Evolutionary conservation across 2,329 filamentous ascomycete genomes (phyloP), one percentile per base, ranked within the genome.

Genomic region (Aspergillus carbonarius): DNA sequence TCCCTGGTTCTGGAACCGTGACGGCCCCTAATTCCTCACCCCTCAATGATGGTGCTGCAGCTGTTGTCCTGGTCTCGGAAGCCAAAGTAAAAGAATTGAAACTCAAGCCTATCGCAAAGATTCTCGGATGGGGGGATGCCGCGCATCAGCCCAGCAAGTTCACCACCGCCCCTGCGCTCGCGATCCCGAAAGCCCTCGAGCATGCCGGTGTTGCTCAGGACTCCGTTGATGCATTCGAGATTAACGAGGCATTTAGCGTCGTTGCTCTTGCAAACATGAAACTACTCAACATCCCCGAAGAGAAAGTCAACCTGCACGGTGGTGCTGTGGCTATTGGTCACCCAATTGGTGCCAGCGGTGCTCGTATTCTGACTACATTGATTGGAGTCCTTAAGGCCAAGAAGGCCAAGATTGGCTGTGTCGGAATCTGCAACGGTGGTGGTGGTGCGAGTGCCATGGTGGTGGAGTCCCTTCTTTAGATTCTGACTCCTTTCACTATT

Each of bases 201-300:
- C 93, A 99, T 79, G 95, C 95, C 61, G 90, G 91, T 63, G 80
- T 99, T 62, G 85, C 86, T 58, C 84, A 88, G 67, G 86, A 88
- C 63, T 83, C 91, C 60, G 84, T 99, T 59, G 93, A 98, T 72
- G 95, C 87, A 68, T 99, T 95, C 77, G 95, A 99, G 83, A 97
- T 99, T 83, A 99, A 99, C 83, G 95, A 99, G 83, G 95, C 95
- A 42, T 99, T 99, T 83, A 95, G 91, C 63, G 95, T 96, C 51
- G 95, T 99, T 63, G 92, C 95, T 39, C 85, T 99, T 54, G 93
- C 95, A 66, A 99, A 99, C 83, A 87, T 96, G 81, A 96, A 99
- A 85, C 78, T 98, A 56, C 87, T 99, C 40, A 84, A 83, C 62
- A 80, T 99, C 58, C 82, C 83, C 64, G 84, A 90, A 65, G 90